These are phyloP conservation scores for Osmozyma mogii DNA, from an alignment of 805 yeast species.

Conservation along the genomic window DNA sequence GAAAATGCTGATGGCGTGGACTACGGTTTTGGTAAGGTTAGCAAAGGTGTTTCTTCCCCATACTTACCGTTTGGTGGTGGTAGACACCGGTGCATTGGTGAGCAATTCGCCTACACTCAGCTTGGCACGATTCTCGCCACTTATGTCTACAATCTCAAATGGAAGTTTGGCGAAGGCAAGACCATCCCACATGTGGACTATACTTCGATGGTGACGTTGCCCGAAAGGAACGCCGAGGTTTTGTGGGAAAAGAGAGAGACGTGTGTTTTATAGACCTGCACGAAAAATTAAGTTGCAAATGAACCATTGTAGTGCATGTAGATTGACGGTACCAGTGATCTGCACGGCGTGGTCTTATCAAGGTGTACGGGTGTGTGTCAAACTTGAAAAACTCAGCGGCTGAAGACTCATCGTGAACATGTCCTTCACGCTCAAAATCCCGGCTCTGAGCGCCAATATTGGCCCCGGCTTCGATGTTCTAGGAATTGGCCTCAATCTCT, in stretches of 20 bases:
- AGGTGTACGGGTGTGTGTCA: too few relatives aligned
- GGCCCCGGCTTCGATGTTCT: conserved; percentile 98
- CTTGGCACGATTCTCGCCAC: conserved; percentile 77
- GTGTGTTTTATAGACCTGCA: conserved; percentile 24
- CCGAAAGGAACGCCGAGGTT: conserved; percentile 66
- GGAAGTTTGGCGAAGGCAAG: conserved; percentile 45
- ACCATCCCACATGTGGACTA: conserved; percentile 64
- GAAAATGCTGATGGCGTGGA: conserved; percentile 52
- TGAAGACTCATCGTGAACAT: too few relatives aligned
- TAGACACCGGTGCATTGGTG: conserved; percentile 98
- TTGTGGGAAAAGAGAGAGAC: conserved; percentile 60
- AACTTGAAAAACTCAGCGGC: too few relatives aligned
- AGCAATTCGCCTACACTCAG: conserved; percentile 94
- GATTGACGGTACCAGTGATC: too few relatives aligned
- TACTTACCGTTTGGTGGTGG: conserved; percentile 99
- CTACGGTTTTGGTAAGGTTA: conserved; percentile 94
- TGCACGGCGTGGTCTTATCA: too few relatives aligned
- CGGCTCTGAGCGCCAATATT: conserved; percentile 95
- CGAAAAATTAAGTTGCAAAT: too few relatives aligned
- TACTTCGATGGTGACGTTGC: conserved; percentile 89
- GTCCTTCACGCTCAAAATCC: conserved; percentile 62
- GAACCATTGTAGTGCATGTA: too few relatives aligned
- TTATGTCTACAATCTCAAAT: conserved; percentile 65
- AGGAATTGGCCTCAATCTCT: conserved; percentile 81
- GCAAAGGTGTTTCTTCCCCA: conserved; percentile 94